Evolutionary conservation across 2,329 filamentous ascomycete genomes (phyloP).

Genomic region (Phyllosticta ampelicida): DNA sequence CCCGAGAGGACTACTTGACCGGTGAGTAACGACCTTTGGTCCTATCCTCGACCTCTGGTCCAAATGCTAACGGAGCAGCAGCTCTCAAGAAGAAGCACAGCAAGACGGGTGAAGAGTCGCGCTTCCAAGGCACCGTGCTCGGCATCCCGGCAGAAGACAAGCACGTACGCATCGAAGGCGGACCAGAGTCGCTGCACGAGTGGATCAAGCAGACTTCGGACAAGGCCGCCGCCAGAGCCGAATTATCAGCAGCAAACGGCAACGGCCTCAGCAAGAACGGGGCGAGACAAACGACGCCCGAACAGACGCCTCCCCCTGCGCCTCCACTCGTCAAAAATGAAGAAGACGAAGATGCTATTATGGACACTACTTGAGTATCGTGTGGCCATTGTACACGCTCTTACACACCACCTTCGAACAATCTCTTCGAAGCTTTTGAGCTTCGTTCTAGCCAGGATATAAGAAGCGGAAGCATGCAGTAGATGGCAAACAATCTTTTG

Average conservation of each 20-base stretch:
- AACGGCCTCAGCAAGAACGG: background rate
- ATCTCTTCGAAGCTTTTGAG: too few species aligned
- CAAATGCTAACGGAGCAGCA: constrained; percentile 21
- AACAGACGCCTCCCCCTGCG: background rate
- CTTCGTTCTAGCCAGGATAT: too few species aligned
- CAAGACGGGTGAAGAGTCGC: constrained; percentile 76
- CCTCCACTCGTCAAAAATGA: background rate
- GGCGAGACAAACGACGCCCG: background rate
- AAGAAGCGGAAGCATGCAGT: too few species aligned
- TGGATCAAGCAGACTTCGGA: constrained; percentile 42
- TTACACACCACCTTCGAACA: too few species aligned
- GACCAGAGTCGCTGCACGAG: constrained; percentile 54
- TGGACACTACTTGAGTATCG: too few species aligned
- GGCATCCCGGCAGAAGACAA: constrained; percentile 62
- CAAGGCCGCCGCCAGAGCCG: constrained; percentile 9
- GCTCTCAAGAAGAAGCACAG: constrained; percentile 86
- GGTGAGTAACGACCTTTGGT: constrained; percentile 17
- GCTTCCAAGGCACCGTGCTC: constrained; percentile 75
- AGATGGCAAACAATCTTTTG: too few species aligned
- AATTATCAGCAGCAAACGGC: background rate
- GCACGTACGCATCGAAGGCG: constrained; percentile 69
- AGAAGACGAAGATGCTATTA: background rate
- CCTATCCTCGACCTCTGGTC: constrained; percentile 14
- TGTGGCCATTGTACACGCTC: too few species aligned
- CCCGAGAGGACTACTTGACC: constrained; percentile 38